Base-by-base conservation (phyloP, 371 early-diverging fungal genomes). In the Rhizomucor pusillus region DNA sequence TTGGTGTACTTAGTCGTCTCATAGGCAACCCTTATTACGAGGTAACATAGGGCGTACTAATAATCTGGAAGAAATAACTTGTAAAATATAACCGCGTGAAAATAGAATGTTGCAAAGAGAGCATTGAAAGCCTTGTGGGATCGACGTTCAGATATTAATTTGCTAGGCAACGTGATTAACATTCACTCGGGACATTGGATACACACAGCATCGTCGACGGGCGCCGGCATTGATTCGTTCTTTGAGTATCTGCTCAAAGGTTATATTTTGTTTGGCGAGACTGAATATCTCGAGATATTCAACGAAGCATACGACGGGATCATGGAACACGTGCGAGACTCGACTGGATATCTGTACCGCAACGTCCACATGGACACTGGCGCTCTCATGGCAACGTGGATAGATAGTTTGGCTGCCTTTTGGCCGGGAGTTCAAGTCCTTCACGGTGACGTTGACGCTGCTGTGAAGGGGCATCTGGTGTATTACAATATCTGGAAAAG, bases 191-290 rank as follows among this genome's bases (percentile, higher is more conserved):
- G 86, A 1, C 67, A 78, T 48, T 91, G 92, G 92, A 71, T 80
- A n/a, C 80, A 85, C 25, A 71, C 77, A 2, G 79, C 85, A n/a
- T 73, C 87, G 18, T 83, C 88, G 6, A 85, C 94, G 14, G 93
- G 96, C 14, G 97, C 96, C 3, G 97, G 97, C 34, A 82, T 93
- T 19, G 98, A 98, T 70, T 94, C 94, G 6, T 86, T 90, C 20
- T 96, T 87, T 68, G 98, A 97, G 75, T 98, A 98, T 57, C 71
- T 95, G 35, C 62, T 95, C 16, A 98, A 98, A 66, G 84, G 90
- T 0, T 86, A 91, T 58, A 74, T 95, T 4, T 77, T 95, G 13
- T 91, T 98, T 77, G 93, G 90, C 10, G 94, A 93, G 50, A 53
- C 67, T 0, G 78, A 85, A 22, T 93, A 91, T 54, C 62, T 88